Conservation (phyloP, 176 grass and related monocot species). For the Triticum dicoccoides region DNA sequence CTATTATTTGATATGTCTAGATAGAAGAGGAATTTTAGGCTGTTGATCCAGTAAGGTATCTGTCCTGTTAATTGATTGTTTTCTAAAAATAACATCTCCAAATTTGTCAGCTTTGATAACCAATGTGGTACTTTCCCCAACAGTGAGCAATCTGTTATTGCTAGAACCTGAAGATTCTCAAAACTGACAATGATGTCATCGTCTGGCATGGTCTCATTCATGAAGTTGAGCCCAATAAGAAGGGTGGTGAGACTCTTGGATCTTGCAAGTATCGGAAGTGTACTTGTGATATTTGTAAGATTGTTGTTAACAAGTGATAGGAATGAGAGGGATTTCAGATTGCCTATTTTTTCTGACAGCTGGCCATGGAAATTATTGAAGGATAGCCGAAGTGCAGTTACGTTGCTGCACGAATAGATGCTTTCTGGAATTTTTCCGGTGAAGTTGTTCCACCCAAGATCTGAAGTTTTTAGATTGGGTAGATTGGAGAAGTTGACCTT, state of each 20-base stretch:
- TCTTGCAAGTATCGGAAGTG: slow-evolving; percentile 18
- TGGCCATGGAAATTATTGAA: accelerated
- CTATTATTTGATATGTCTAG: slow-evolving; percentile 18
- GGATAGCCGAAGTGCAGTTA: background rate
- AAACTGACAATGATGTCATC: background rate
- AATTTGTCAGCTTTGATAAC: slow-evolving; percentile 29
- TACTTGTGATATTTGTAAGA: slow-evolving; percentile 8
- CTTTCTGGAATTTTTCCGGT: slow-evolving; percentile 27
- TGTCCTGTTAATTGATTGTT: slow-evolving; percentile 2
- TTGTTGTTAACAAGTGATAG: background rate
- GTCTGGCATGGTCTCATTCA: background rate
- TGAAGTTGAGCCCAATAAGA: background rate
- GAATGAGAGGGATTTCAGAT: slow-evolving; percentile 12
- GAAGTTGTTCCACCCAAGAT: background rate
- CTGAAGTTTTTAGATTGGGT: slow-evolving; percentile 1
- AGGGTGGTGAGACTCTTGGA: slow-evolving; percentile 5
- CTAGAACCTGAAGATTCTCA: slow-evolving; percentile 7
- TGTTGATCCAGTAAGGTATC: slow-evolving; percentile 21
- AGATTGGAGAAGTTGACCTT: slow-evolving; percentile 37
- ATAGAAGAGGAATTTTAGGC: background rate
- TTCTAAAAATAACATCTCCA: background rate
- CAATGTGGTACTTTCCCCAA: slow-evolving; percentile 22
- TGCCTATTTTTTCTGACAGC: background rate
- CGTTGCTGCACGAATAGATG: slow-evolving; percentile 25
- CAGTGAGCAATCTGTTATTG: accelerated